phyloP scores from a whole-genome alignment of 352 stramenopile genomes.

The Peronospora farinosa region DNA sequence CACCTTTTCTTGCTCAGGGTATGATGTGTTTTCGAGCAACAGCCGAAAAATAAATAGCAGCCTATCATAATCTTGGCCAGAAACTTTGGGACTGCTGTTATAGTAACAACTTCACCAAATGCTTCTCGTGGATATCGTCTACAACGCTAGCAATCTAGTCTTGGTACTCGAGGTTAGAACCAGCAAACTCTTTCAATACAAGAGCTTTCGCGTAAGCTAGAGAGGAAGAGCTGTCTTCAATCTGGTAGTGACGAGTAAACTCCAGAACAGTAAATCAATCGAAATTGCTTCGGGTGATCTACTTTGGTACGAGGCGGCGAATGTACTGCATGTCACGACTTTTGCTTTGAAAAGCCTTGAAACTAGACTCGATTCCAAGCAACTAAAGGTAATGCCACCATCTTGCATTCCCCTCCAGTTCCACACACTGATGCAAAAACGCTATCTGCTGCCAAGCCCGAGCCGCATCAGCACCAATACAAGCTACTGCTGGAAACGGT shows the following conservation, averaged over 20 bases:
- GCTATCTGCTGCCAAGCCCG: constrained; percentile 74
- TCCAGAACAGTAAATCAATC: constrained; percentile 79
- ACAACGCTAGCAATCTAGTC: constrained; percentile 72
- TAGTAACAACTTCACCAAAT: constrained; percentile 48
- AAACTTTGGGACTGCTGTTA: constrained; percentile 50
- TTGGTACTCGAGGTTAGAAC: constrained; percentile 48
- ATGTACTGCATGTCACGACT: constrained; percentile 65
- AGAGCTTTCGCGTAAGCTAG: constrained; percentile 65
- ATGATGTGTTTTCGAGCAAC: constrained; percentile 54
- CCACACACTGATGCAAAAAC: constrained; percentile 74
- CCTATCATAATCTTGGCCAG: constrained; percentile 55
- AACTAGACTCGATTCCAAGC: constrained; percentile 68
- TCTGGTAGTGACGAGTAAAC: constrained; percentile 80
- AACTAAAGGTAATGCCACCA: constrained; percentile 82
- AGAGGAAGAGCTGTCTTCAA: constrained; percentile 68
- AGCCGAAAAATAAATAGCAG: constrained; percentile 70
- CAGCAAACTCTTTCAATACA: constrained; percentile 30
- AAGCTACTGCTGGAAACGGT: constrained; percentile 64
- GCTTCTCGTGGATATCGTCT: constrained; percentile 72
- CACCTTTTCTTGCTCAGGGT: constrained; percentile 51
- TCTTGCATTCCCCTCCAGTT: constrained; percentile 72
- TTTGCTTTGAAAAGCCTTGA: constrained; percentile 72
- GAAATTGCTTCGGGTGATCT: constrained; percentile 63
- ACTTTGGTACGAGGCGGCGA: constrained; percentile 46
- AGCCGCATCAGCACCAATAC: constrained; percentile 64